phyloP scores from a whole-genome alignment of 2,329 filamentous ascomycete genomes.

The Cladosporium sp. region DNA sequence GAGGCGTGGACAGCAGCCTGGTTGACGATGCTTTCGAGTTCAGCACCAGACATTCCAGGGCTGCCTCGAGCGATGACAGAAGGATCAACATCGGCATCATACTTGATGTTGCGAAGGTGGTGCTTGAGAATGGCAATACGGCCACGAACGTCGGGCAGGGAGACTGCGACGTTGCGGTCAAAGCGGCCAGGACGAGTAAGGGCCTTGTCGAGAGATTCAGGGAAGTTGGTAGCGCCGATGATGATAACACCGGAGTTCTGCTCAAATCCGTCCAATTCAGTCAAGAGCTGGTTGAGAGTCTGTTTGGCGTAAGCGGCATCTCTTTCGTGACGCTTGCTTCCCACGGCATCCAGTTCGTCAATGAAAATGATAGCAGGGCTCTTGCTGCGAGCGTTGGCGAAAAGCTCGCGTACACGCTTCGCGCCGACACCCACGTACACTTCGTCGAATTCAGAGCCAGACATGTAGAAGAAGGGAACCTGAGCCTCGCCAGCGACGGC shows the following conservation, averaged over 20 bases:
- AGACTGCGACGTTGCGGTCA: constrained; percentile 85
- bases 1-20: constrained; percentile 94
- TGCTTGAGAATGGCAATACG: constrained; percentile 90
- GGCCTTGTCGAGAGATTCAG: constrained; percentile 89
- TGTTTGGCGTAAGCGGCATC: constrained; percentile 96
- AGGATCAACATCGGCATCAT: constrained; percentile 74
- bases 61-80: constrained; percentile 81
- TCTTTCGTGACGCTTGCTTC: constrained; percentile 84
- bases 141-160: constrained; percentile 86
- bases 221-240: constrained; percentile 93
- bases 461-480: constrained; percentile 99
- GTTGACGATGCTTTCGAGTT: constrained; percentile 95
- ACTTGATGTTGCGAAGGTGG: constrained; percentile 87
- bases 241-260: constrained; percentile 94
- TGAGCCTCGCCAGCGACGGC: constrained; percentile 95
- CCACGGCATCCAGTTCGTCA: constrained; percentile 90
- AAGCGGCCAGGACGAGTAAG: constrained; percentile 92
- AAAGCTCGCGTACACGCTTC: constrained; percentile 94
- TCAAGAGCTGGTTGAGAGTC: constrained; percentile 93
- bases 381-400: constrained; percentile 75
- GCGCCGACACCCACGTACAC: constrained; percentile 96
- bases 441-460: constrained; percentile 96
- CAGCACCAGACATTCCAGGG: constrained; percentile 88
- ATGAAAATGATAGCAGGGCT: constrained; percentile 93
- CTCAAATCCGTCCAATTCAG: constrained; percentile 94